These are phyloP conservation scores for Mercurialis annua DNA, from an alignment of 345 rosid species.

Conservation along the genomic window DNA sequence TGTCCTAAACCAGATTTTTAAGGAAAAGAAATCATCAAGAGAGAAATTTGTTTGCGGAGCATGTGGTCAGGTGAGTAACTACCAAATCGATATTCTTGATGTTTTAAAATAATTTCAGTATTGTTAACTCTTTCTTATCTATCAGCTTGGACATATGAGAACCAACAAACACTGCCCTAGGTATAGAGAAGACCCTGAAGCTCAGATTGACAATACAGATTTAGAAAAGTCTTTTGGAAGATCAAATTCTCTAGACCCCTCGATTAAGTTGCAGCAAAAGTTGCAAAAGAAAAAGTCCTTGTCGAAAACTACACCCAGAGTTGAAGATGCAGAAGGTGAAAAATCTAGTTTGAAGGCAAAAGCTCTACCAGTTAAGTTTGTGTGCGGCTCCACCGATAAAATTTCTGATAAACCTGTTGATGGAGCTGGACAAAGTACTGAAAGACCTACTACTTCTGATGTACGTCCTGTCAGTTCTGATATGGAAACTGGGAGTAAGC, in stretches of 20 bases:
- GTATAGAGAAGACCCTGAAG: conserved; percentile 78
- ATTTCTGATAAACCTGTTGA: conserved; percentile 46
- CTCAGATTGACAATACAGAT: conserved; percentile 48
- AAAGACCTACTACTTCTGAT: conserved; percentile 42
- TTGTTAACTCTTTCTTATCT: conserved; percentile 20
- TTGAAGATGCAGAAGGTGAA: conserved; percentile 58
- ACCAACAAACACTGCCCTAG: conserved; percentile 96
- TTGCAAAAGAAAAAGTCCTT: conserved; percentile 52
- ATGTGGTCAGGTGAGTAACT: conserved; percentile 75
- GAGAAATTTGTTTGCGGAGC: conserved; percentile 95
- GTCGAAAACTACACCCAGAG: conserved; percentile 44
- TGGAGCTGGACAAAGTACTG: conserved; percentile 49
- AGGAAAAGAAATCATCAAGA: conserved; percentile 96
- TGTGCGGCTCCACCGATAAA: conserved; percentile 55
- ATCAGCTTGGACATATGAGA: conserved; percentile 98
- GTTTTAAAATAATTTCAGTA: conserved; percentile 6
- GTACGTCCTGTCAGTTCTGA: conserved; percentile 20
- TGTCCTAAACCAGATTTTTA: conserved; percentile 45
- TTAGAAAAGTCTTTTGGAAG: conserved; percentile 55
- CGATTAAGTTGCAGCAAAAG: conserved; percentile 54
- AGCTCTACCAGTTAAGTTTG: conserved; percentile 68
- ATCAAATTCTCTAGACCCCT: conserved; percentile 47
- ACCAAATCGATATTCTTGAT: background rate
- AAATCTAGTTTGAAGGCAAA: conserved; percentile 48
- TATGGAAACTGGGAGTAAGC: conserved; percentile 47